Conservation (phyloP, 345 rosid genomes). For the Hibiscus tridactylites region DNA sequence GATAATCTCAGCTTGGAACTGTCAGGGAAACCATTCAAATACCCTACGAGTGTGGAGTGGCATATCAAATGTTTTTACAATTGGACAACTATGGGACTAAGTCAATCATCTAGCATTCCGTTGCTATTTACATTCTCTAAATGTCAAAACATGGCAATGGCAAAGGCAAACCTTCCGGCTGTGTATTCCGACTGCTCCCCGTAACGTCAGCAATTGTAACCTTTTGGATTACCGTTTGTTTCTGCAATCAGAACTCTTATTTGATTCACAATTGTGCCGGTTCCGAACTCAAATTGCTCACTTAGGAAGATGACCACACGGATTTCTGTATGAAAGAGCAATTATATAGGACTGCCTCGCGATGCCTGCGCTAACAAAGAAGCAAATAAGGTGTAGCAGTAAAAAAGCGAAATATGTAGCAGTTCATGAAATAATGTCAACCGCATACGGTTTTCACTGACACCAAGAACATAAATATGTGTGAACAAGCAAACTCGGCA, state of each 20-base stretch:
- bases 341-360: conserved; percentile 32
- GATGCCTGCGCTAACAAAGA: conserved; percentile 26
- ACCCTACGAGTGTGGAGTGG: not conserved
- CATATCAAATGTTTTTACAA: not conserved
- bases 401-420: not conserved
- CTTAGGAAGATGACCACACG: not conserved
- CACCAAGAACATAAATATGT: not conserved
- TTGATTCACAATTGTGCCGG: not conserved
- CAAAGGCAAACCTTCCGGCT: conserved; percentile 24
- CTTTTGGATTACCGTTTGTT: not conserved
- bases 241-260: not conserved
- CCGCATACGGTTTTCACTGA: not conserved
- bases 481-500: not conserved
- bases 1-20: too few species aligned
- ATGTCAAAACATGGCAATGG: conserved; percentile 13
- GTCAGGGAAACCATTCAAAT: not conserved
- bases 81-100: not conserved
- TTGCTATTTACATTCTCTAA: conserved; percentile 14
- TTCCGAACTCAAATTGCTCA: not conserved
- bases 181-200: not conserved
- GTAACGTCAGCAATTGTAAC: not conserved
- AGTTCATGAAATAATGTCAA: not conserved
- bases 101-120: not conserved
- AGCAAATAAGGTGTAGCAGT: not conserved
- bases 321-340: not conserved